These are phyloP conservation scores for Globisporangium yorkense DNA, from an alignment of 352 stramenopile species.

Conservation along the genomic window DNA sequence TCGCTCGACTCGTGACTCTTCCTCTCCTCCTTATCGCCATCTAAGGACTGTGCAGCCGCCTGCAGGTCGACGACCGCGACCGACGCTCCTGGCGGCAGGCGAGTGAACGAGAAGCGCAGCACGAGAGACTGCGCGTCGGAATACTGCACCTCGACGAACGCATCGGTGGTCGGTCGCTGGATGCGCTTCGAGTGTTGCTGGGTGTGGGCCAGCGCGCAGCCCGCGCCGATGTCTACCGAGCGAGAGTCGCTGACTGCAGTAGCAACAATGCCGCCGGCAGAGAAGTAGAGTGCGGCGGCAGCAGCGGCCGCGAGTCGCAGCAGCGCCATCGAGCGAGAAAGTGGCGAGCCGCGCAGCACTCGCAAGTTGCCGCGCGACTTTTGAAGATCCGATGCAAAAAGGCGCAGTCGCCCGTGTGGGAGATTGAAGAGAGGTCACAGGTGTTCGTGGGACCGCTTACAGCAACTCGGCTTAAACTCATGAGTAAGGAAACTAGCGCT, in stretches of 20 bases:
- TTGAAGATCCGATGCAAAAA: constrained; percentile 13
- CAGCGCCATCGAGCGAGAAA: not conserved
- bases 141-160: constrained; percentile 18
- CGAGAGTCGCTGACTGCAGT: too few species aligned
- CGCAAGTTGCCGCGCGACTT: not conserved
- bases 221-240: not conserved
- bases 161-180: not conserved
- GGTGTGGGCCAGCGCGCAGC: not conserved
- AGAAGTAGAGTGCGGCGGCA: not conserved
- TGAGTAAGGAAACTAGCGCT: constrained; percentile 90
- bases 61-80: constrained; percentile 17
- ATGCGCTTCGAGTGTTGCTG: not conserved
- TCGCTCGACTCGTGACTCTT: not conserved
- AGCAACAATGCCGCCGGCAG: not conserved
- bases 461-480: constrained; percentile 81
- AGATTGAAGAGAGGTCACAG: not conserved
- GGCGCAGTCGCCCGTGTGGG: not conserved
- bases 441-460: too few species aligned
- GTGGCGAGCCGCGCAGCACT: too few species aligned
- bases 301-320: not conserved
- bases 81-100: constrained; percentile 15
- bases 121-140: constrained; percentile 26
- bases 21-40: not conserved
- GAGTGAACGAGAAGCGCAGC: constrained; percentile 22
- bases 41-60: not conserved